Evolutionary conservation across 2,329 filamentous ascomycete genomes (phyloP).

Genomic region (Penicillium verrucosum): DNA sequence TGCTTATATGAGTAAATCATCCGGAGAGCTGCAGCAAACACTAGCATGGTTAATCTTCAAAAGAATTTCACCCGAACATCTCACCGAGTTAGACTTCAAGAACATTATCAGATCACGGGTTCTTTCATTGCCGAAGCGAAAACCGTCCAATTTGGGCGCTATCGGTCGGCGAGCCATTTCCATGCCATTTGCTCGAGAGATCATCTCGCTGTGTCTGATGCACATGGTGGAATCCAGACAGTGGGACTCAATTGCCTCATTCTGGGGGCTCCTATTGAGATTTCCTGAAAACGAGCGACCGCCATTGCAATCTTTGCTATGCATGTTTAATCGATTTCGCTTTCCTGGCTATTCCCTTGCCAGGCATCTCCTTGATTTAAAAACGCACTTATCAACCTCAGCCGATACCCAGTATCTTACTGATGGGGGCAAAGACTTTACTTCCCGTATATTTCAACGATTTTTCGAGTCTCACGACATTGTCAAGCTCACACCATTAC

Average conservation of each 20-base stretch:
- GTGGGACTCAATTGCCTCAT: conserved; percentile 29
- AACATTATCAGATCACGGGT: conserved; percentile 46
- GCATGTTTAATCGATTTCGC: background rate
- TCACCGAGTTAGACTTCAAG: conserved; percentile 45
- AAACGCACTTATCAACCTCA: no score
- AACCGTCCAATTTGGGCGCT: conserved; percentile 25
- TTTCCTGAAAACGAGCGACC: background rate
- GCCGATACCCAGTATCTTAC: no score
- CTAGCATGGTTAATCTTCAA: conserved; percentile 49
- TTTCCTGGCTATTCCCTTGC: background rate
- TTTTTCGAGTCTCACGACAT: background rate
- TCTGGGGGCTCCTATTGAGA: conserved; percentile 16
- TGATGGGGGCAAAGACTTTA: background rate
- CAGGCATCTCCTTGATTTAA: background rate
- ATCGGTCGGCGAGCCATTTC: conserved; percentile 43
- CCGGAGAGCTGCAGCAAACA: conserved; percentile 42
- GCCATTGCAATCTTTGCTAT: background rate
- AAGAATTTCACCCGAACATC: conserved; percentile 34
- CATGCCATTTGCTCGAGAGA: conserved; percentile 19
- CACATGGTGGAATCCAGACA: conserved; percentile 29
- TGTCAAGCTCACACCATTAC: background rate
- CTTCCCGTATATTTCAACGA: background rate
- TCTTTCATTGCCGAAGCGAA: conserved; percentile 33
- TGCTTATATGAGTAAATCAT: conserved; percentile 41
- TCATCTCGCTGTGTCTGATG: conserved; percentile 32